These are phyloP conservation scores for Sicyos baderoa DNA, from an alignment of 306 rosid species.

Conservation along the genomic window DNA sequence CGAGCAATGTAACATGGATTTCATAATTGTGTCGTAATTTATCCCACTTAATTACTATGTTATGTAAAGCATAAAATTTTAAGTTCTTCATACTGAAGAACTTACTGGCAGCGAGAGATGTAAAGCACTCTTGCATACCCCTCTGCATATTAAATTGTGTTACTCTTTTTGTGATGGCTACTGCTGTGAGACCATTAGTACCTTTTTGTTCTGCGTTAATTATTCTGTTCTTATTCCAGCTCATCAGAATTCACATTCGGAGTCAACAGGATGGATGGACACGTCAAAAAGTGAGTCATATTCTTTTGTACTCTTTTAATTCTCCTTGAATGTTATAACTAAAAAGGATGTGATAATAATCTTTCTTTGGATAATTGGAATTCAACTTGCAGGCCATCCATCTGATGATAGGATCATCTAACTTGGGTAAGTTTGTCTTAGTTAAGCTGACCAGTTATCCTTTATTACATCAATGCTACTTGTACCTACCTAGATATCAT, in stretches of 20 bases:
- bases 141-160: neutral
- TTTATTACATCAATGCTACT: conserved; percentile 12
- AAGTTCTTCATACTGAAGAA: too few species aligned
- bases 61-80: too few species aligned
- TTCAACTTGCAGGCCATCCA: conserved; percentile 53
- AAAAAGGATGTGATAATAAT: neutral
- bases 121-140: neutral
- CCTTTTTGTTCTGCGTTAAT: conserved; percentile 10
- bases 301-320: neutral
- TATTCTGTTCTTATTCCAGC: conserved; percentile 34
- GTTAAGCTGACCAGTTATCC: conserved; percentile 16
- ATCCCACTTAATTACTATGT: too few species aligned
- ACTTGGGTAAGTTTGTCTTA: conserved; percentile 34
- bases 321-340: neutral
- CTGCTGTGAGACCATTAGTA: neutral
- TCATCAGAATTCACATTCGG: conserved; percentile 48
- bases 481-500: neutral
- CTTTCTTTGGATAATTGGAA: conserved; percentile 13
- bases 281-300: conserved; percentile 48
- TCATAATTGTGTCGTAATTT: too few species aligned
- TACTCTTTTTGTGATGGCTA: neutral
- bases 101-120: too few species aligned
- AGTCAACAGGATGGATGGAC: conserved; percentile 42
- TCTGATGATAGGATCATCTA: conserved; percentile 55
- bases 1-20: too few species aligned